These are phyloP conservation scores for Xylariaceae sp. DNA, from an alignment of 2,329 filamentous ascomycete genomes.

Conservation along the genomic window DNA sequence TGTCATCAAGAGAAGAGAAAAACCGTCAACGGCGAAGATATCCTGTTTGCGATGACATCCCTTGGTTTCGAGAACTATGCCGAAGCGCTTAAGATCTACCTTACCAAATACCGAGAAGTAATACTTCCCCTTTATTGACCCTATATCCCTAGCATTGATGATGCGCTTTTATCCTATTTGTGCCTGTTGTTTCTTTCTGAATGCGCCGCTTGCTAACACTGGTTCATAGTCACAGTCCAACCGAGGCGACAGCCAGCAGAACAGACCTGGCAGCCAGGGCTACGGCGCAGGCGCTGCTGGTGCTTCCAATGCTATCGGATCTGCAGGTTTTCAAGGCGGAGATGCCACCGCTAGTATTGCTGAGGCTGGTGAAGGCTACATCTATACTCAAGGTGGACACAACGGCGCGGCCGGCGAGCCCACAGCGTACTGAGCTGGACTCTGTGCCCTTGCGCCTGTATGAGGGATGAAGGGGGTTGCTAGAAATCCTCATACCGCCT, in stretches of 20 bases:
- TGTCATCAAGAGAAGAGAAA: conserved; percentile 99
- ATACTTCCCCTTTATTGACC: conserved; percentile 34
- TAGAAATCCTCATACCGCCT: conserved; percentile 23
- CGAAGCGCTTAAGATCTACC: conserved; percentile 95
- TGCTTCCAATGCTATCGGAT: conserved; percentile 36
- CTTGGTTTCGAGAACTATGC: conserved; percentile 98
- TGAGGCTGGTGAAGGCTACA: conserved; percentile 44
- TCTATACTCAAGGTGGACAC: conserved; percentile 52
- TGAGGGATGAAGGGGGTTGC: conserved; percentile 4
- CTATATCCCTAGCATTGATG: conserved; percentile 4
- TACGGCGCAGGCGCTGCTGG: conserved; percentile 42
- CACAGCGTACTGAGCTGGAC: conserved; percentile 40
- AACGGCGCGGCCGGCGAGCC: conserved; percentile 52
- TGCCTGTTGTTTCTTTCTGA: not conserved
- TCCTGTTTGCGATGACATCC: conserved; percentile 97
- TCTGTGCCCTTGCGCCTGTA: conserved; percentile 12
- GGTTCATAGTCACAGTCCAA: conserved; percentile 69
- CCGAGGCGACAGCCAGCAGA: conserved; percentile 52
- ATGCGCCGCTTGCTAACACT: conserved; percentile 11
- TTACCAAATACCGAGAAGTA: conserved; percentile 97
- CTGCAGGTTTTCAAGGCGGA: conserved; percentile 41
- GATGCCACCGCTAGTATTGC: conserved; percentile 41
- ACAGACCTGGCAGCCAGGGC: conserved; percentile 48
- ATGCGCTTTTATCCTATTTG: conserved; percentile 1
- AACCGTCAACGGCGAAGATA: conserved; percentile 98